These are phyloP conservation scores for Oropetium thomaeum DNA, from an alignment of 176 grass and related monocot genomes.

Conservation along the genomic window DNA sequence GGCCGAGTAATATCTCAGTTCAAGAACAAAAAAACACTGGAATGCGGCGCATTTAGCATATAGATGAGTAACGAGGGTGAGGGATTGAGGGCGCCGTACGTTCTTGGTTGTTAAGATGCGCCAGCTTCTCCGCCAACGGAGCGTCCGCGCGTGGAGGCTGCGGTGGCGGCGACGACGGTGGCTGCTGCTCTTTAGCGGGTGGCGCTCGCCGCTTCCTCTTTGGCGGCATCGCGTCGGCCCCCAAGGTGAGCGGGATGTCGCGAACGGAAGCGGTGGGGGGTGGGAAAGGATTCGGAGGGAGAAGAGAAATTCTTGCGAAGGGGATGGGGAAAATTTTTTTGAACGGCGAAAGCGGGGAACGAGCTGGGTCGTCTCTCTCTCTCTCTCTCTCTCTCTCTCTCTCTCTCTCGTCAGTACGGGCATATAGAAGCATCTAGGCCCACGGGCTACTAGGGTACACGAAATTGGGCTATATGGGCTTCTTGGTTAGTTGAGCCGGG, in stretches of 20 bases:
- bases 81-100: neutral
- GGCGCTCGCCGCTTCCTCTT: constrained; percentile 26
- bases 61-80: neutral
- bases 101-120: constrained; percentile 33
- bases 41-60: neutral
- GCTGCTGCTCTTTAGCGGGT: neutral
- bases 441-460: neutral
- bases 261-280: neutral
- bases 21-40: no score
- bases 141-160: constrained; percentile 26
- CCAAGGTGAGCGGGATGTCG: neutral
- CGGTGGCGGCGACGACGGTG: neutral
- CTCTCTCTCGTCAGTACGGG: no score
- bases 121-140: constrained; percentile 22
- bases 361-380: neutral
- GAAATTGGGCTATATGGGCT: neutral
- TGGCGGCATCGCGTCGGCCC: constrained; percentile 24
- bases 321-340: neutral
- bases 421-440: neutral
- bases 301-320: neutral
- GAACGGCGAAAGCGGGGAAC: neutral
- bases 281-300: neutral
- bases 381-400: no score
- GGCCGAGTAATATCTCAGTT: no score
- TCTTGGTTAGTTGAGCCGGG: neutral